Evolutionary conservation across 179 eudicot species (phyloP).

Genomic region (Silene coronaria): DNA sequence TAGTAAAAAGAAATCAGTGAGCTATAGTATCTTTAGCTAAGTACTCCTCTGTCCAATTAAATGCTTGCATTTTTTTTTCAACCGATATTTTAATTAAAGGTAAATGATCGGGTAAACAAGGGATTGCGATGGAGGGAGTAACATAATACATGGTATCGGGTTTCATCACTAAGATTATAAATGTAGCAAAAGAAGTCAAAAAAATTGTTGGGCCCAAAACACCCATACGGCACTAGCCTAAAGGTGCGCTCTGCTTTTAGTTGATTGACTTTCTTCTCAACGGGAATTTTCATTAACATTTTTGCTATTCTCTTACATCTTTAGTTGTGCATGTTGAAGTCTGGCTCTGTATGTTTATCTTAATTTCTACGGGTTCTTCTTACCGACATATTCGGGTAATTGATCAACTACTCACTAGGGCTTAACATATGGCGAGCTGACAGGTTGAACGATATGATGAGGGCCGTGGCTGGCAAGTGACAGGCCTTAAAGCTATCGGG

Average conservation of each 20-base stretch:
- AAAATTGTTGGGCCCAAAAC: neutral
- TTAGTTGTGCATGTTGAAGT: neutral
- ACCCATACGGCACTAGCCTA: neutral
- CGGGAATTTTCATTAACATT: neutral
- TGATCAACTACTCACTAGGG: neutral
- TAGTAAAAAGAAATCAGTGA: too few species aligned
- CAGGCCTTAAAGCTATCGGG: conserved; percentile 34
- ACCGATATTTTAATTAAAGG: too few species aligned
- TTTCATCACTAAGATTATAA: too few species aligned
- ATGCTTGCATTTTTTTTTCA: neutral
- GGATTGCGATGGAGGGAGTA: too few species aligned
- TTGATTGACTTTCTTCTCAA: neutral
- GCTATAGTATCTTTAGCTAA: too few species aligned
- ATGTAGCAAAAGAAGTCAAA: neutral
- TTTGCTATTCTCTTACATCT: neutral
- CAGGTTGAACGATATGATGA: conserved; percentile 41
- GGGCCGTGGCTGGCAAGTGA: conserved; percentile 39
- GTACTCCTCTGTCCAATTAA: too few species aligned
- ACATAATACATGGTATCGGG: too few species aligned
- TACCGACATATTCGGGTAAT: neutral
- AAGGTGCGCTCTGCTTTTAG: too few species aligned
- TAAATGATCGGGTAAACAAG: too few species aligned
- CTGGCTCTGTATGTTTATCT: neutral
- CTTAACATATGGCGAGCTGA: conserved; percentile 11
- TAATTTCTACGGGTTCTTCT: neutral